Percentiles rank a stretch among this genome's conserved stretches.
These are phyloP conservation scores for Penicillium sp. DNA, from an alignment of 2,329 filamentous ascomycete species.

Conservation along the genomic window DNA sequence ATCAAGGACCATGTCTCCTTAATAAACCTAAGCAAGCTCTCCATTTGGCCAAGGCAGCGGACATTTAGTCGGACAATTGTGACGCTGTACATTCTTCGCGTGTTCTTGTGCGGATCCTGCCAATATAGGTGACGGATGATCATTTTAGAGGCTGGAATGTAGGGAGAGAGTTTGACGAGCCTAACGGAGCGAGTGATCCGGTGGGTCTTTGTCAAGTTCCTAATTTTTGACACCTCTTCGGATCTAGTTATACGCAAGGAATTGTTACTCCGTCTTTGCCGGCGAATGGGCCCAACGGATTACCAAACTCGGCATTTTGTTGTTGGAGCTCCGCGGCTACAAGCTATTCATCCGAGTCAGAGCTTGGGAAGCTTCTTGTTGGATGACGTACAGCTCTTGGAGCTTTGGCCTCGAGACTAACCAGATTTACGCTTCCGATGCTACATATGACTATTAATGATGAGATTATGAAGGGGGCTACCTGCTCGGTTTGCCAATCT, in stretches of 20 bases:
- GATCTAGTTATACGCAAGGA: not conserved
- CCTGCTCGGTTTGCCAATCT: too few species aligned
- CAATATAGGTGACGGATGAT: not conserved
- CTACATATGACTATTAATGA: not conserved
- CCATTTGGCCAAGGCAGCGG: not conserved
- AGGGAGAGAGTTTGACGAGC: not conserved
- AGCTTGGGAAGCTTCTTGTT: not conserved
- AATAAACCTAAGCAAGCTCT: not conserved
- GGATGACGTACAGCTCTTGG: not conserved
- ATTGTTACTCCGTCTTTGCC: not conserved
- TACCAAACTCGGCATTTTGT: not conserved
- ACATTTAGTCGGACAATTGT: conserved; percentile 8
- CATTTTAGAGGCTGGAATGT: not conserved
- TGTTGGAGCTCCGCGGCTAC: not conserved
- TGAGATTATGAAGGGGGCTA: not conserved
- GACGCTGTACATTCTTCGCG: conserved; percentile 1
- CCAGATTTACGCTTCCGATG: not conserved
- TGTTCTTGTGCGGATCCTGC: not conserved
- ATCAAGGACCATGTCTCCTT: not conserved
- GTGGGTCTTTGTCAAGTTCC: not conserved
- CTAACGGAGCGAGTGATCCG: not conserved
- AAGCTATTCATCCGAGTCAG: not conserved
- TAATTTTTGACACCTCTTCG: not conserved
- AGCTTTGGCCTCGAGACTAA: not conserved
- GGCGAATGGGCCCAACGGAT: not conserved